Base-by-base conservation (phyloP, 306 rosid species). In the Mimosa pudica region DNA sequence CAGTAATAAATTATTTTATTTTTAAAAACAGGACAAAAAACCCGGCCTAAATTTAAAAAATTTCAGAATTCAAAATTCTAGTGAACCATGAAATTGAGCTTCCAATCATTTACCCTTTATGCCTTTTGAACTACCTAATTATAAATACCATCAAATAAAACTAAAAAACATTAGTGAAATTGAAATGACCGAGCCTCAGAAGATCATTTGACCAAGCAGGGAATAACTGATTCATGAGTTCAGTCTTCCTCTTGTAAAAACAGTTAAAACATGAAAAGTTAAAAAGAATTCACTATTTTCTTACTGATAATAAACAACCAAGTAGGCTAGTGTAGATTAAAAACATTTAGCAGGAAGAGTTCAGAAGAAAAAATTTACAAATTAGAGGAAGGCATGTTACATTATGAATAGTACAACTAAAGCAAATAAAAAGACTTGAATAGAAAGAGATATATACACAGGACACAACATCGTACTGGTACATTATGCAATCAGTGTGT, bases 401-500 rank as follows among this genome's bases (percentile, higher is more conserved):
- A 68, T 35, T 10, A 2, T 9, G 52, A n/a, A 42, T 4, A 4
- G 73, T 44, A 44, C 54, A 68, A 68, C 4, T 17, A 16, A 68
- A 68, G 46, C 36, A 18, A 18, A 18, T 13, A 41, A 16, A 16
- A 77, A 75, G 7, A 42, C 67, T 47, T 70, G 35, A 71, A 79
- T 24, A 54, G 73, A 66, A 66, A 65, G 76, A 8, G 20, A 8
- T 20, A 55, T n/a, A 18, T n/a, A 55, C 61, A 79, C 88, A 82
- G 30, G 58, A 79, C 44, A 8, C 10, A 63, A 42, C 77, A 68
- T 61, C 13, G 77, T 8, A 73, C 51, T n/a, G 30, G 67, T 20
- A 10, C 6, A 44, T 46, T 60, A 57, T 44, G 82, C 80, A 41
- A 81, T 74, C 49, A 46, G 58, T 2, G 70, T 57, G 48, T 12